Conservation (phyloP, 139 green algal genomes). For the Micractinium conductrix region DNA sequence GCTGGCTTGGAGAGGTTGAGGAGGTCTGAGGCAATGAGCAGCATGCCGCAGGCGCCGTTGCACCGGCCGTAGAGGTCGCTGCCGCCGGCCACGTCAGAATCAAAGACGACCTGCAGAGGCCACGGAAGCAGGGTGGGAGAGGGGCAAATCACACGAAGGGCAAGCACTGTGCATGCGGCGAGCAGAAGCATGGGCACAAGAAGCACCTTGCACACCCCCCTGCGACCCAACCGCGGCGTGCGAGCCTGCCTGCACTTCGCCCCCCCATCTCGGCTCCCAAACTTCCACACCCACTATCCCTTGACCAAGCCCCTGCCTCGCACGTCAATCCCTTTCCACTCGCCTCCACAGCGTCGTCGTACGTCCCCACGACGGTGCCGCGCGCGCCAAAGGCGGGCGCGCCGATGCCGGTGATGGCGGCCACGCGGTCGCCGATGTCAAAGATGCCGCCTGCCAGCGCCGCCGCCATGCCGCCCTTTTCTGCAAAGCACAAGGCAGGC, state of each 20-base stretch:
- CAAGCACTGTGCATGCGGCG: no score
- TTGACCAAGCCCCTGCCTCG: no score
- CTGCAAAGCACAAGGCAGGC: neutral
- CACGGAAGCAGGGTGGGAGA: neutral
- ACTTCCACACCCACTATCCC: no score
- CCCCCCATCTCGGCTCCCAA: no score
- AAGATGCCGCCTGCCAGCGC: constrained; percentile 71
- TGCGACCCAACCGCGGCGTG: no score
- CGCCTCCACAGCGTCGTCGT: constrained; percentile 79
- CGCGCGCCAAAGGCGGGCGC: constrained; percentile 75
- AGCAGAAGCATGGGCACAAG: no score
- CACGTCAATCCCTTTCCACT: no score
- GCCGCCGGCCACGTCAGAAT: constrained; percentile 52
- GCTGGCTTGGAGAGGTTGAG: constrained; percentile 67
- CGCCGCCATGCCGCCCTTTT: constrained; percentile 43
- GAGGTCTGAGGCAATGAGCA: constrained; percentile 43
- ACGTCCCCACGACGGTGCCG: constrained; percentile 71
- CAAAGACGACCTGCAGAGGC: constrained; percentile 57
- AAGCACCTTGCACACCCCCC: no score
- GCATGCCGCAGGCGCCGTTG: constrained; percentile 38
- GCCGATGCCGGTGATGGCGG: constrained; percentile 58
- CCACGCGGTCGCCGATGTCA: constrained; percentile 86
- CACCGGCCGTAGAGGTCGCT: constrained; percentile 58
- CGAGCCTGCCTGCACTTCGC: no score
- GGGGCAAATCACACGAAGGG: no score